Percentiles rank a stretch among this genome's conserved stretches.
These are phyloP conservation scores for Zygotorulaspora chibaensis DNA, from an alignment of 805 yeast species.

Conservation along the genomic window DNA sequence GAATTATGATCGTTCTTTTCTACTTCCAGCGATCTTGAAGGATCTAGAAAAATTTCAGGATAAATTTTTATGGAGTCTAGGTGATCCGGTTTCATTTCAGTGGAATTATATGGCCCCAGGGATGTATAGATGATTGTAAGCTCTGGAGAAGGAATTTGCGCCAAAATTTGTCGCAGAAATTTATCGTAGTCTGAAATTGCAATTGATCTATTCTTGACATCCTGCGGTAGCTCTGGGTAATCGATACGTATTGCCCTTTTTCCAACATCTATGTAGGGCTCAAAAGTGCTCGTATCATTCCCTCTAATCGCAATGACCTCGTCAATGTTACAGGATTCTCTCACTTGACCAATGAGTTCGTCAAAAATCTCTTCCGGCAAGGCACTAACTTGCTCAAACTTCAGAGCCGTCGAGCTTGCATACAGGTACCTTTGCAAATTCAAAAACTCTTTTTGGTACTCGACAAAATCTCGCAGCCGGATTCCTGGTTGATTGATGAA, in stretches of 20 bases:
- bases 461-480: slow-evolving; percentile 42
- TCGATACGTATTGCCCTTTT: slow-evolving; percentile 60
- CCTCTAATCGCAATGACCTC: slow-evolving; percentile 27
- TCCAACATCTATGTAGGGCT: slow-evolving; percentile 58
- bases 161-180: slow-evolving; percentile 50
- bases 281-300: slow-evolving; percentile 42
- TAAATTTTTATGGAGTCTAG: slow-evolving; percentile 40
- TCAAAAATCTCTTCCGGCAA: slow-evolving; percentile 21
- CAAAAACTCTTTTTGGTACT: slow-evolving; percentile 41
- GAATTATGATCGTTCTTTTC: slow-evolving; percentile 49
- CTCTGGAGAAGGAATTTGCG: slow-evolving; percentile 71
- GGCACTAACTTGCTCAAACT: slow-evolving; percentile 48
- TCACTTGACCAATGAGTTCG: slow-evolving; percentile 16
- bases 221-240: slow-evolving; percentile 46
- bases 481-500: slow-evolving; percentile 54
- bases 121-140: slow-evolving; percentile 58
- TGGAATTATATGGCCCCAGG: slow-evolving; percentile 18
- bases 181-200: slow-evolving; percentile 43
- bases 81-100: background rate
- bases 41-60: slow-evolving; percentile 51
- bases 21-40: slow-evolving; percentile 45
- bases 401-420: slow-evolving; percentile 56
- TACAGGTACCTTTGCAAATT: slow-evolving; percentile 48
- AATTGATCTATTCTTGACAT: slow-evolving; percentile 29
- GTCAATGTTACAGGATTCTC: slow-evolving; percentile 26